A percentile compares a stretch with the other conserved stretches of the same genome.
Evolutionary conservation across 2,329 filamentous ascomycete genomes (phyloP).

Genomic region (Pseudogymnoascus pannorum): DNA sequence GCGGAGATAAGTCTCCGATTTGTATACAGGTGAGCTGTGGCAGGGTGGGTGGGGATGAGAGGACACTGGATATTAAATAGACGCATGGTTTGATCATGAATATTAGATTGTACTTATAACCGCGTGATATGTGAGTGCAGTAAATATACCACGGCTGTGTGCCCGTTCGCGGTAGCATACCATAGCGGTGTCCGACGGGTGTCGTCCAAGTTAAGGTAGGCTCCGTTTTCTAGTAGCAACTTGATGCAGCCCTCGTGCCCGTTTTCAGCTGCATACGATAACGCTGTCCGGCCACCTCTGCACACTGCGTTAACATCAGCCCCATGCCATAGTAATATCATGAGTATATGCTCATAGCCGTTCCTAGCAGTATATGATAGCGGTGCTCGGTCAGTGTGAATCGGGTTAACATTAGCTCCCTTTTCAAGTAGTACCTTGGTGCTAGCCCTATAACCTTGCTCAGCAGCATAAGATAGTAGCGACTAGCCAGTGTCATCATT

Average conservation of each 20-base stretch:
- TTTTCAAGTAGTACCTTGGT: neutral
- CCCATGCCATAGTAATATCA: no score
- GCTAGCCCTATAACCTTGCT: neutral
- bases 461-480: neutral
- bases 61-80: neutral
- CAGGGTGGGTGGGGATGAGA: neutral
- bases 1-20: neutral
- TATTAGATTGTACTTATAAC: neutral
- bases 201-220: neutral
- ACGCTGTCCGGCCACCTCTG: neutral
- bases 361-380: neutral
- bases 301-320: no score
- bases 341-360: neutral
- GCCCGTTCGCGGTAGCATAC: neutral
- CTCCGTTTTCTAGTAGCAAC: neutral
- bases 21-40: neutral
- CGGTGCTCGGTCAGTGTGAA: slow-evolving; percentile 29
- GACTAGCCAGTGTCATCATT: neutral
- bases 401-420: neutral
- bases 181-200: slow-evolving; percentile 27
- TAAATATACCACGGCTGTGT: neutral
- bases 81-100: neutral
- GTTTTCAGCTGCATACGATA: neutral
- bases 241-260: neutral
- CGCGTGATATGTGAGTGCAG: neutral